Percentiles rank a stretch among this genome's conserved stretches.
These are phyloP conservation scores for Aspergillus pseudotamarii DNA, from an alignment of 2,329 filamentous ascomycete species.

Conservation along the genomic window DNA sequence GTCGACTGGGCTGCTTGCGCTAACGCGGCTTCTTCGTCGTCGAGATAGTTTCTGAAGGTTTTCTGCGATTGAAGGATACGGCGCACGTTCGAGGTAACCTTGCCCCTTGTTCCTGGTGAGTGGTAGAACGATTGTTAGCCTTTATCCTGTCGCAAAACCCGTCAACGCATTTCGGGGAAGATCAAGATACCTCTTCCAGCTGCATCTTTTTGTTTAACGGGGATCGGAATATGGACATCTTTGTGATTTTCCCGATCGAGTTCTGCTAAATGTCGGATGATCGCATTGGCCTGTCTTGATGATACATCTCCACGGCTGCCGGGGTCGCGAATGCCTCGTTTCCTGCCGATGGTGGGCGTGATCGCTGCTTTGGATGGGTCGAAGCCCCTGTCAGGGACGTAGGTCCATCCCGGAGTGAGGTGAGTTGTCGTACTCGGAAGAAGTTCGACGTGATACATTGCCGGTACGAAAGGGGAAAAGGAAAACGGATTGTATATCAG, in stretches of 20 bases:
- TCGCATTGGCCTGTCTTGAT: constrained; percentile 79
- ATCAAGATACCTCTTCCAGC: constrained; percentile 40
- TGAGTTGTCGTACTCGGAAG: constrained; percentile 71
- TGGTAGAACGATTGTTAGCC: background rate
- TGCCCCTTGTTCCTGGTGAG: constrained; percentile 37
- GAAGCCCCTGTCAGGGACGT: constrained; percentile 75
- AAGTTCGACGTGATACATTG: constrained; percentile 76
- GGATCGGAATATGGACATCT: constrained; percentile 72
- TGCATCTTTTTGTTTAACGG: constrained; percentile 55
- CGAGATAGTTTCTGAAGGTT: constrained; percentile 54
- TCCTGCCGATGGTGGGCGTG: constrained; percentile 61
- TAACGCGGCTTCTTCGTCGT: constrained; percentile 52
- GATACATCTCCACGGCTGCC: constrained; percentile 65
- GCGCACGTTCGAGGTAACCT: constrained; percentile 50
- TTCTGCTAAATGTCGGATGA: constrained; percentile 78
- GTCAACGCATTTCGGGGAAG: background rate
- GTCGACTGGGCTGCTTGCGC: constrained; percentile 23
- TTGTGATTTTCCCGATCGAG: constrained; percentile 78
- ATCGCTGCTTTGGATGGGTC: constrained; percentile 58
- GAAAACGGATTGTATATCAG: constrained; percentile 2
- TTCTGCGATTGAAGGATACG: constrained; percentile 53
- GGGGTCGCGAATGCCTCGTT: constrained; percentile 68
- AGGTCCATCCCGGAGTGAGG: constrained; percentile 85
- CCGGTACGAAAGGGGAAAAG: background rate
- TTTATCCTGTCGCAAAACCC: background rate